Base-by-base conservation (phyloP, 163 green algal genomes). In the Trebouxia gelatinosa region DNA sequence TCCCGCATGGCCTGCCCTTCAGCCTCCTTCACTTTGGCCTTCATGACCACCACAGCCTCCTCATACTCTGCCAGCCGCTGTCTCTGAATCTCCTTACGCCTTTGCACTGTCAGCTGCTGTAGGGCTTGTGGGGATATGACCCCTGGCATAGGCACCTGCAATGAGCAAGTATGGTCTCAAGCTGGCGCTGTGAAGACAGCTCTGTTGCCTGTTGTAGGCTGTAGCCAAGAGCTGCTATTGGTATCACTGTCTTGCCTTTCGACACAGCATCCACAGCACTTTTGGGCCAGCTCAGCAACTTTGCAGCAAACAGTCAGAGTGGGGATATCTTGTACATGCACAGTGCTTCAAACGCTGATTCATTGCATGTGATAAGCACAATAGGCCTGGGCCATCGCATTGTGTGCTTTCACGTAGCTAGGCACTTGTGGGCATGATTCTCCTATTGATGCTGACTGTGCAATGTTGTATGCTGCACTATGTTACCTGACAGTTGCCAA, bases 1-100 rank as follows among this genome's bases (percentile, higher is more conserved):
- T 98, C 93, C n/a, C 92, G 86, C 93, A 98, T 97, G 79, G 93
- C 92, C 77, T 93, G 89, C 7, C 92, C 93, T 79, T 97, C 93
- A 31, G 87, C 83, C 74, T 95, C 90, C n/a, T 78, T 68, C 58
- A 98, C 85, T 83, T 94, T 92, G 31, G 79, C 78, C 78, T 93
- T 94, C 26, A 95, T 80, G 13, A 39, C 32, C 48, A 93, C 85
- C 11, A 96, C 57, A 5, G 87, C 88, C 19, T 89, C 82, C 34
- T 94, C 88, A 81, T 93, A 93, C 85, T 93, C 91, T 2, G 59
- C 64, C 39, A 72, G 40, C 34, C 65, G 83, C 79, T 90, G 83
- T 59, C 82, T 78, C 88, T 96, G 93, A 64, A 94, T 80, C 29
- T 82, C 81, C 83, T 95, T 96, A 68, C 91, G 85, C 4, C 86